Evolutionary conservation across 371 early-diverging fungal species (phyloP), one percentile per base, ranked within the genome.

Genomic region (Haplosporangium sp.): DNA sequence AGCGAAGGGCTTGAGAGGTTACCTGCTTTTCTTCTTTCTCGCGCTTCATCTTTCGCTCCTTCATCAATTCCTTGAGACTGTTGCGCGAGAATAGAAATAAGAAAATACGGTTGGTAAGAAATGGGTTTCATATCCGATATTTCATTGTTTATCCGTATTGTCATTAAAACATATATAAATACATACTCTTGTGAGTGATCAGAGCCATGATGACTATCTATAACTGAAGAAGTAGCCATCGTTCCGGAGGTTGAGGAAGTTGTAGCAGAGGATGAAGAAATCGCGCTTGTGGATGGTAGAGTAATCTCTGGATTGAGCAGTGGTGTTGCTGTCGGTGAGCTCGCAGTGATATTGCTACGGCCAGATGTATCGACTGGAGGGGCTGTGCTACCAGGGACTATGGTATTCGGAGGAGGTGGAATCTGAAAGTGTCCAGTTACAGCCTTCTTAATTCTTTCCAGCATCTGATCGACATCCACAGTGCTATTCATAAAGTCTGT

Each of bases 21-120:
- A 77, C 77, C 61, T 82, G 77, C 47, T 58, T 20, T 20, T 82
- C 83, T 55, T 82, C 83, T 61, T 73, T 67, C 47, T 82, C 77
- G 7, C 77, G 68, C 38, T 77, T 76, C 63, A 71, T 27, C 52
- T 76, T 74, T 13, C 82, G 68, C 38, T 82, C 77, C 37, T 77
- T 73, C 76, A 82, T 72, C 27, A 76, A 59, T 2, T 76, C 73
- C 50, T 82, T 82, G 45, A 82, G 20, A 34, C 82, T 82, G 69
- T 0, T 7, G 9, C 13, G 34, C 6, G 55, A 55, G 15, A 10
- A n/a, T 11, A 56, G 27, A 20, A 56, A 56, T 56, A 56, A 10
- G 10, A 27, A 10, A 10, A 9, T 6, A 3, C 17, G 15, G 17
- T 7, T 13, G 57, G 27, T 37, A 56, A 27, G 27, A 27, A 27